These are phyloP conservation scores for Ottelia alismoides DNA, from an alignment of 106 monocot genomes.

Conservation along the genomic window DNA sequence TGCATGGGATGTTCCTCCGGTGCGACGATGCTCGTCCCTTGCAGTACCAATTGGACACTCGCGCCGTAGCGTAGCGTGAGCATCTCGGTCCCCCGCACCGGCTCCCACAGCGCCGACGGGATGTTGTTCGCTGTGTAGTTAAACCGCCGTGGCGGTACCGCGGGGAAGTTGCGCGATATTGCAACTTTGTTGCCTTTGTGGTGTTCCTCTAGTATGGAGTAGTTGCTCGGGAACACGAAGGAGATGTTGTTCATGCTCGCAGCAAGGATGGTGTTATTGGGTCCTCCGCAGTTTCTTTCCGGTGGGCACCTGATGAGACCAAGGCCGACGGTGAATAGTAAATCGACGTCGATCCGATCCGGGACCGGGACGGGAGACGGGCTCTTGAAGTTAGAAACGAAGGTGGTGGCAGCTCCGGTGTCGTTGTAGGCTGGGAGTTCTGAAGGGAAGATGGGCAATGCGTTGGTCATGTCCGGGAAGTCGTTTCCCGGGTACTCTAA, in stretches of 20 bases:
- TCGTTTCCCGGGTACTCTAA: not conserved
- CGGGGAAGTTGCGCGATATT: constrained; percentile 27
- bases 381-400: constrained; percentile 12
- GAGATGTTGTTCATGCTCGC: constrained; percentile 47
- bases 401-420: constrained; percentile 11
- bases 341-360: constrained; percentile 16
- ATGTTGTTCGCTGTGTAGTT: constrained; percentile 36
- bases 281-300: constrained; percentile 23
- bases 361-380: constrained; percentile 8
- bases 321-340: constrained; percentile 40
- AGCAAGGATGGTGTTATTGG: constrained; percentile 20
- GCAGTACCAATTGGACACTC: constrained; percentile 26
- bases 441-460: too few species aligned
- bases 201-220: constrained; percentile 30
- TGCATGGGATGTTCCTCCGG: constrained; percentile 32
- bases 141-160: constrained; percentile 25
- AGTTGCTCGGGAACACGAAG: constrained; percentile 20
- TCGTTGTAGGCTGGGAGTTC: constrained; percentile 5
- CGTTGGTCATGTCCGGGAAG: not conserved
- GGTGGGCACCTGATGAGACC: constrained; percentile 27
- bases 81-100: constrained; percentile 18
- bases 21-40: constrained; percentile 28
- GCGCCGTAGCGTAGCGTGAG: constrained; percentile 22
- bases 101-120: constrained; percentile 18
- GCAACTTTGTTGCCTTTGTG: constrained; percentile 9